These are phyloP conservation scores for Kazachstania bromeliacearum DNA, from an alignment of 805 yeast genomes.

Conservation along the genomic window DNA sequence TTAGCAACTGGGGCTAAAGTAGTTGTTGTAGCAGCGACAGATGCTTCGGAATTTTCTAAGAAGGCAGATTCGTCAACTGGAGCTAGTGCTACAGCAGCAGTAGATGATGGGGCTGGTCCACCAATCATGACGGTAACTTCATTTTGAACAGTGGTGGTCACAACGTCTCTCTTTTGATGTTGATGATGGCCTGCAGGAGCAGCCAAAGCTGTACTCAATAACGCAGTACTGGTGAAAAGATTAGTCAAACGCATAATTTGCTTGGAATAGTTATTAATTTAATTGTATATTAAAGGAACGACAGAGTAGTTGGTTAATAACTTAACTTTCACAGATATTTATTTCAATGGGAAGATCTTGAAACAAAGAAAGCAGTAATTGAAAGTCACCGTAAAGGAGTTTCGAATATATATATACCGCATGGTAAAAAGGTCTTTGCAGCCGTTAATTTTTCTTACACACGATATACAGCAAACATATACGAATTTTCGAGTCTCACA, in stretches of 20 bases:
- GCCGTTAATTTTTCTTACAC: too few relatives aligned
- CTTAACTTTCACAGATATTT: too few relatives aligned
- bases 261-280: background rate
- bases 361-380: too few relatives aligned
- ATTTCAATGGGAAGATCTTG: too few relatives aligned
- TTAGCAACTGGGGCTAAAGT: constrained; percentile 18
- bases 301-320: constrained; percentile 3
- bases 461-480: too few relatives aligned
- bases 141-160: constrained; percentile 40
- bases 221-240: constrained; percentile 36
- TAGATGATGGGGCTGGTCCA: constrained; percentile 22
- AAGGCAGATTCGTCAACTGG: constrained; percentile 14
- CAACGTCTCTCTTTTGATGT: constrained; percentile 46
- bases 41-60: constrained; percentile 19
- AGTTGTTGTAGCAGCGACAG: constrained; percentile 10
- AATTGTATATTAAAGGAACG: constrained; percentile 2
- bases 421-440: too few relatives aligned
- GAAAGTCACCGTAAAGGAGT: too few relatives aligned
- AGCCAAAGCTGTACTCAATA: constrained; percentile 42
- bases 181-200: constrained; percentile 51
- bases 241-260: constrained; percentile 41
- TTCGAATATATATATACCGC: too few relatives aligned
- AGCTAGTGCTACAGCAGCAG: constrained; percentile 17
- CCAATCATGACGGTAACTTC: constrained; percentile 30
- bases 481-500: too few relatives aligned